Evolutionary conservation across 2,329 filamentous ascomycete species (phyloP).

Genomic region (Aspergillus viridinutans): DNA sequence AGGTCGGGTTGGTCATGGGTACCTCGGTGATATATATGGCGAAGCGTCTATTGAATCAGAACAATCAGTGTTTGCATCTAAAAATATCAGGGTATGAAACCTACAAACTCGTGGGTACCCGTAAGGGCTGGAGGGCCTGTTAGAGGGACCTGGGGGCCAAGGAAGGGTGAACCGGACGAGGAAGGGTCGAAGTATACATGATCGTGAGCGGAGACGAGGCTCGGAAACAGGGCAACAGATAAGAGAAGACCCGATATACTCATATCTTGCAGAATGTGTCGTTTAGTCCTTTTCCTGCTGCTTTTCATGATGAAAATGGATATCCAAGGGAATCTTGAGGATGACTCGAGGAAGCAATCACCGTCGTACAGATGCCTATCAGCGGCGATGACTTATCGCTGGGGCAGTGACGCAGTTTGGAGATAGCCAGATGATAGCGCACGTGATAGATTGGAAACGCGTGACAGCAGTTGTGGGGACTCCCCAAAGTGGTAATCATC

Average conservation of each 20-base stretch:
- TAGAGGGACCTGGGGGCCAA: conserved; percentile 33
- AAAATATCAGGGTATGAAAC: not conserved
- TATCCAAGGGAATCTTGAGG: conserved; percentile 11
- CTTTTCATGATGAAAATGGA: conserved; percentile 20
- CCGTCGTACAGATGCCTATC: not conserved
- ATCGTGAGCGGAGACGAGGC: conserved; percentile 17
- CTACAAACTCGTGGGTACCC: conserved; percentile 36
- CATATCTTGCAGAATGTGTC: conserved; percentile 10
- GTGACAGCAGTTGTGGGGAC: not conserved
- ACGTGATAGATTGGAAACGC: not conserved
- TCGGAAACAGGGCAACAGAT: conserved; percentile 19
- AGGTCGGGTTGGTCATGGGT: conserved; percentile 72
- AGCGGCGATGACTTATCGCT: conserved; percentile 1
- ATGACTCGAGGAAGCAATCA: conserved; percentile 2
- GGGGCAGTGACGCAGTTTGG: conserved; percentile 24
- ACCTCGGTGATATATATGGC: conserved; percentile 91
- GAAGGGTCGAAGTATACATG: conserved; percentile 22
- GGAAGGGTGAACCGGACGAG: conserved; percentile 24
- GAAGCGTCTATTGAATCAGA: conserved; percentile 48
- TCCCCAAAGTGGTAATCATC: not conserved
- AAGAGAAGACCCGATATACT: conserved; percentile 17
- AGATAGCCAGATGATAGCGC: conserved; percentile 14
- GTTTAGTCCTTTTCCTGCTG: conserved; percentile 11
- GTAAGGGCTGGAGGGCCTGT: conserved; percentile 15
- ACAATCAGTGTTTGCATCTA: not conserved